These are phyloP conservation scores for Entomortierella chlamydospora DNA, from an alignment of 192 early-diverging fungal species.

Conservation along the genomic window DNA sequence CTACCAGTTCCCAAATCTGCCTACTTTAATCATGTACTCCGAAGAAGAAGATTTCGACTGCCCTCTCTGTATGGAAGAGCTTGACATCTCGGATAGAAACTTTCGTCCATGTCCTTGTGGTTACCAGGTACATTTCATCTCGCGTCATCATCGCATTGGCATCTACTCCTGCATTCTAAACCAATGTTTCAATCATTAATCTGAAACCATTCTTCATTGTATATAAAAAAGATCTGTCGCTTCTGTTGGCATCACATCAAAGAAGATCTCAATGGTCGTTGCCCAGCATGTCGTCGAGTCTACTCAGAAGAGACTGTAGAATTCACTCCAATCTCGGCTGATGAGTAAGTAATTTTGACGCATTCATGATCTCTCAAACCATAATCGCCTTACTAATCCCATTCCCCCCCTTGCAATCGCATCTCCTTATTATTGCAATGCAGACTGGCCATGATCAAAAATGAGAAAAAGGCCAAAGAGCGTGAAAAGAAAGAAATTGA, in stretches of 20 bases:
- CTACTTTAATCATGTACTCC: constrained; percentile 45
- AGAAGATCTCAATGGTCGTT: constrained; percentile 91
- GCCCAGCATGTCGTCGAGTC: constrained; percentile 94
- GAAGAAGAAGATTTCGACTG: constrained; percentile 96
- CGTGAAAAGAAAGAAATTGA: constrained; percentile 92
- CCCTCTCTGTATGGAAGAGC: constrained; percentile 98
- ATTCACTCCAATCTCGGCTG: constrained; percentile 88
- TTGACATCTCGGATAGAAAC: constrained; percentile 95
- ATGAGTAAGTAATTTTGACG: constrained; percentile 82
- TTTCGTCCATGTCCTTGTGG: constrained; percentile 99
- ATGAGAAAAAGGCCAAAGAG: constrained; percentile 79
- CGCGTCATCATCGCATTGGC: too few species aligned
- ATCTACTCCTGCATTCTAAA: background rate
- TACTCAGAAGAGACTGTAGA: constrained; percentile 93
- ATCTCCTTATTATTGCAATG: background rate
- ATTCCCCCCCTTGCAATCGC: background rate
- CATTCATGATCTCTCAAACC: too few species aligned
- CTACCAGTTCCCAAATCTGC: background rate
- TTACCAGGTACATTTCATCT: constrained; percentile 81
- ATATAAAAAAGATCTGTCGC: constrained; percentile 85
- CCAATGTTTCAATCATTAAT: background rate
- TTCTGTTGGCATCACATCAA: constrained; percentile 99
- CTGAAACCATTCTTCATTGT: background rate
- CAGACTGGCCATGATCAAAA: constrained; percentile 65
- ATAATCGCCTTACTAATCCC: constrained; percentile 16